A percentile compares a stretch with the other conserved stretches of the same genome.
Conservation (phyloP, 2,329 filamentous ascomycete genomes). For the Trichoderma cornu-damae region DNA sequence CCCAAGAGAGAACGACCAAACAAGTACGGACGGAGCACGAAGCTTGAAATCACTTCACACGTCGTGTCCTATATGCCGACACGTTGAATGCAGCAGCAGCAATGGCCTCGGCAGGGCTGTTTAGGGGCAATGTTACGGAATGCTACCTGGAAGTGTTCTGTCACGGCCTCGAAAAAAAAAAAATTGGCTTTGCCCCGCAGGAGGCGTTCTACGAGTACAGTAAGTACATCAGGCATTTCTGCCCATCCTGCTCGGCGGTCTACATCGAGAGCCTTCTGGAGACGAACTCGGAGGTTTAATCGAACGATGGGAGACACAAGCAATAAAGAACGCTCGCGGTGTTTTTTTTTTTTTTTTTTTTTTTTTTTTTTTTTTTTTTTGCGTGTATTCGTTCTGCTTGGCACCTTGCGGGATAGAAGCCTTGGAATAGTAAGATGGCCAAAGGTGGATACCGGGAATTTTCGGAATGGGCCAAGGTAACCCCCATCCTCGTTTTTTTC, state of each 20-base stretch:
- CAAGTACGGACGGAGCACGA: neutral
- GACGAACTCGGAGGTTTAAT: neutral
- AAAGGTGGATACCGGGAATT: constrained; percentile 17
- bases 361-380: too few species aligned
- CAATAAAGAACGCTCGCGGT: neutral
- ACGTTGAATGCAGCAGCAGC: too few species aligned
- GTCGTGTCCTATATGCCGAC: neutral
- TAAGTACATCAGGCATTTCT: neutral
- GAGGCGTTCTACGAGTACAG: too few species aligned
- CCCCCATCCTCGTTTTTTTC: constrained; percentile 15
- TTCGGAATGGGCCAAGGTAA: constrained; percentile 13
- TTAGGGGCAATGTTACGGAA: too few species aligned
- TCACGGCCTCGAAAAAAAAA: neutral
- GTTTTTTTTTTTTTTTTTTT: too few species aligned
- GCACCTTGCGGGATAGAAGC: neutral
- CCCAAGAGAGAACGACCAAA: too few species aligned
- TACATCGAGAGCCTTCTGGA: neutral
- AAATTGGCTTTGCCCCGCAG: neutral
- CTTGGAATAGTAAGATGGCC: neutral
- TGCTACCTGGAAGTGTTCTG: too few species aligned
- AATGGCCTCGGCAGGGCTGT: too few species aligned
- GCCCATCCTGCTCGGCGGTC: neutral
- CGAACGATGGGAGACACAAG: neutral
- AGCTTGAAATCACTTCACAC: neutral
- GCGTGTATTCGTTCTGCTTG: neutral